Evolutionary conservation across 169 alveolate species (phyloP).

Genomic region (Eimeria tenella): DNA sequence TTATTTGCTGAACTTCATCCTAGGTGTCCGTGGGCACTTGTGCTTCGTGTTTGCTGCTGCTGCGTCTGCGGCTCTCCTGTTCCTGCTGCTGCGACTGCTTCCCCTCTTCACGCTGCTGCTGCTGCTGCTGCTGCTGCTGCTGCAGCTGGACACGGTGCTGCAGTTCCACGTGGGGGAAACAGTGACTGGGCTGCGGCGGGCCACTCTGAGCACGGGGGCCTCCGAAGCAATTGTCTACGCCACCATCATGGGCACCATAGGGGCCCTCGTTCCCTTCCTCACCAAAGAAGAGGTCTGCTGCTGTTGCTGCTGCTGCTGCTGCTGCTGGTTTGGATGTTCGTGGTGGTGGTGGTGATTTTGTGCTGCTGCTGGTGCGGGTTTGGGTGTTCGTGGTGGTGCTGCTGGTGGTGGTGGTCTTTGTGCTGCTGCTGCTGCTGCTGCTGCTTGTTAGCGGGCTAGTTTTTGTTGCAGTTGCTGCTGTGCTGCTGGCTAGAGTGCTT

Average conservation of each 20-base stretch:
- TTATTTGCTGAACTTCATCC: too few relatives aligned
- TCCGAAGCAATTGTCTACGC: constrained; percentile 95
- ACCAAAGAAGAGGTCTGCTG: constrained; percentile 93
- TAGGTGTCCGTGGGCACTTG: too few relatives aligned
- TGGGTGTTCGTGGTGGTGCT: too few relatives aligned
- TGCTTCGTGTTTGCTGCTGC: too few relatives aligned
- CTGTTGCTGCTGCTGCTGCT: neutral
- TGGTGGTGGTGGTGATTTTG: neutral
- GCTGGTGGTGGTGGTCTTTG: too few relatives aligned
- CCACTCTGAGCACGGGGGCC: constrained; percentile 91
- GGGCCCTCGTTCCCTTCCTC: constrained; percentile 96
- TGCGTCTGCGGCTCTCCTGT: too few relatives aligned
- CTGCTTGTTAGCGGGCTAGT: neutral
- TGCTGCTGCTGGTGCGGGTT: neutral
- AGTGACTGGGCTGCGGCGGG: constrained; percentile 95
- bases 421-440: neutral
- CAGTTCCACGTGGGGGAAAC: constrained; percentile 99
- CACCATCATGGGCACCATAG: constrained; percentile 98
- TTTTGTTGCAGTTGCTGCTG: neutral
- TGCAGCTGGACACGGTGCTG: constrained; percentile 83
- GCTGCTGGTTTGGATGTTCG: neutral
- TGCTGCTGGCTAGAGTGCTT: neutral
- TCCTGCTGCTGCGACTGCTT: too few relatives aligned
- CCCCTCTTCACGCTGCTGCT: too few relatives aligned
- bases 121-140: neutral